These are phyloP conservation scores for Geosiphon pyriformis DNA, from an alignment of 192 early-diverging fungal species.

Conservation along the genomic window DNA sequence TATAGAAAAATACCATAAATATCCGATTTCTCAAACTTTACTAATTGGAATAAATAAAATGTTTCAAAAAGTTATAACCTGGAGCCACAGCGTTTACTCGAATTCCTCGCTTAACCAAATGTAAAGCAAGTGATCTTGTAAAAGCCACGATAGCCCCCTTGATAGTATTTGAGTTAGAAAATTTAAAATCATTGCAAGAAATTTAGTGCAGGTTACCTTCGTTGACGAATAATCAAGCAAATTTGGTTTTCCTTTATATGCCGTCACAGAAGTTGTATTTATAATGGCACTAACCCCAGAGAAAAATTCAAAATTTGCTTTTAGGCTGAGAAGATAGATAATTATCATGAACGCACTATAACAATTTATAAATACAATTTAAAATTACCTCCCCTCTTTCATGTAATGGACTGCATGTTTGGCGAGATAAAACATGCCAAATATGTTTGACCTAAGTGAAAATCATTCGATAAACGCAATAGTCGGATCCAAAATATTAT, in stretches of 20 bases:
- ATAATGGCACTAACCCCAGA: conserved; percentile 37
- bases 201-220: conserved; percentile 23
- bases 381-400: conserved; percentile 23
- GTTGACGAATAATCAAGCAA: conserved; percentile 50
- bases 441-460: conserved; percentile 31
- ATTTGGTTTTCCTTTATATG: conserved; percentile 41
- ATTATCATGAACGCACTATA: neutral
- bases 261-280: conserved; percentile 49
- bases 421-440: conserved; percentile 43
- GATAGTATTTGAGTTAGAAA: neutral
- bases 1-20: no score
- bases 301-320: neutral
- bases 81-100: conserved; percentile 53
- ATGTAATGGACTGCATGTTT: conserved; percentile 45
- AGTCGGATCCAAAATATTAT: neutral
- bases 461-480: no score
- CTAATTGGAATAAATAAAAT: no score
- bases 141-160: conserved; percentile 47
- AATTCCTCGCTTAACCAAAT: conserved; percentile 40
- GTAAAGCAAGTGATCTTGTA: conserved; percentile 44
- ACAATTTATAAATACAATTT: neutral
- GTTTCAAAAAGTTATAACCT: no score
- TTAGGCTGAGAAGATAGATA: neutral
- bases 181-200: neutral
- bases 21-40: no score